Evolutionary conservation across 2,329 filamentous ascomycete species (phyloP).

Genomic region (Balansia obtecta): DNA sequence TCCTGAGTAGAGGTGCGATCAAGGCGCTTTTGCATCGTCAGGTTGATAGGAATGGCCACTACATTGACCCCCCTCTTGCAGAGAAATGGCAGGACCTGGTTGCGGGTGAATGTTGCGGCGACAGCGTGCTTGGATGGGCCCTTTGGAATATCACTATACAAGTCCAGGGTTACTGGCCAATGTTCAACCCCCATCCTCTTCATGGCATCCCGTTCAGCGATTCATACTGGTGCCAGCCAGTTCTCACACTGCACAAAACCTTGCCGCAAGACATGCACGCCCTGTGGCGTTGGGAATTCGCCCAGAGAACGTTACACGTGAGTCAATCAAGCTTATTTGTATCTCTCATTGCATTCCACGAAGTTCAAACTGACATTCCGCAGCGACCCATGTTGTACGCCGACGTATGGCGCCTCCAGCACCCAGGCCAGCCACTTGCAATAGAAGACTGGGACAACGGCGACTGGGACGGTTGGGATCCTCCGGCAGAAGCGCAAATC

Average conservation of each 20-base stretch:
- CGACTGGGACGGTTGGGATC: slow-evolving; percentile 18
- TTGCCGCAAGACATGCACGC: slow-evolving; percentile 37
- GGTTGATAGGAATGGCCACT: slow-evolving; percentile 21
- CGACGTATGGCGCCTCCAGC: slow-evolving; percentile 25
- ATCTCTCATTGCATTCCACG: too few relatives aligned
- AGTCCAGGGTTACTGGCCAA: slow-evolving; percentile 34
- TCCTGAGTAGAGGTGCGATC: slow-evolving; percentile 38
- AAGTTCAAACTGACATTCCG: not conserved
- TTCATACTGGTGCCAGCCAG: slow-evolving; percentile 42
- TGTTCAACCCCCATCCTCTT: slow-evolving; percentile 45
- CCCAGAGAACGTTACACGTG: slow-evolving; percentile 30
- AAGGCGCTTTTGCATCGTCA: slow-evolving; percentile 28
- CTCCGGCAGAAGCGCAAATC: slow-evolving; percentile 14
- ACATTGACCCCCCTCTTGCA: slow-evolving; percentile 28
- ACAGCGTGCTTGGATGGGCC: slow-evolving; percentile 35
- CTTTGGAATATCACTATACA: slow-evolving; percentile 31
- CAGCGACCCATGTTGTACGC: slow-evolving; percentile 24
- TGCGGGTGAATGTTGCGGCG: slow-evolving; percentile 36
- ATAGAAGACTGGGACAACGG: slow-evolving; percentile 20
- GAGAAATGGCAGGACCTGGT: slow-evolving; percentile 34
- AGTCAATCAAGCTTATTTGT: slow-evolving; percentile 8
- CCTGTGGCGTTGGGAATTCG: slow-evolving; percentile 41
- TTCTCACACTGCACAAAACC: slow-evolving; percentile 45
- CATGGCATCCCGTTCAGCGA: slow-evolving; percentile 35
- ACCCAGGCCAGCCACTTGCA: slow-evolving; percentile 15